A percentile compares a stretch with the other conserved stretches of the same genome.
Evolutionary conservation across 257 asterid genomes (phyloP).

Genomic region (Solanum ossicruentum): DNA sequence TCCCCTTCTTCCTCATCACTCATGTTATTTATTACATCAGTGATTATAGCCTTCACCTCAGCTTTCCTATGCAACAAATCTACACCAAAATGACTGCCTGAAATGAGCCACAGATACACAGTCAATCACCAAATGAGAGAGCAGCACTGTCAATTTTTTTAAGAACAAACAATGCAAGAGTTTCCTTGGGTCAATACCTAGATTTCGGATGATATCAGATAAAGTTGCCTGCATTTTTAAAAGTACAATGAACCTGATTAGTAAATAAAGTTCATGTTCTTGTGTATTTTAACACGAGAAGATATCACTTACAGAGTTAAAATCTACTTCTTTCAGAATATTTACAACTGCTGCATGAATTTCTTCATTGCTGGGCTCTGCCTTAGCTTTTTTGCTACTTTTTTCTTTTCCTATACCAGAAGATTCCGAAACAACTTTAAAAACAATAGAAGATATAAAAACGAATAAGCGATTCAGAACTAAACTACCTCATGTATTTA

Average conservation of each 20-base stretch:
- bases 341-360: slow-evolving; percentile 47
- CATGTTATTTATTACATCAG: slow-evolving; percentile 82
- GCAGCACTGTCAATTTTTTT: not conserved
- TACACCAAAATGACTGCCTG: slow-evolving; percentile 53
- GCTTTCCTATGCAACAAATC: slow-evolving; percentile 63
- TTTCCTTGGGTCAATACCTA: slow-evolving; percentile 29
- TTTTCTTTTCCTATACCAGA: slow-evolving; percentile 29
- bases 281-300: not conserved
- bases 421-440: not conserved
- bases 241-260: not conserved
- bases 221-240: slow-evolving; percentile 68
- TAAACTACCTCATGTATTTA: not conserved
- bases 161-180: not conserved
- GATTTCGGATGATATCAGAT: slow-evolving; percentile 72
- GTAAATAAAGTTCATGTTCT: not conserved
- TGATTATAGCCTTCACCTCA: slow-evolving; percentile 68
- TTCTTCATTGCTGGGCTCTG: slow-evolving; percentile 63
- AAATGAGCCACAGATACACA: not conserved
- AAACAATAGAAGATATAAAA: not conserved
- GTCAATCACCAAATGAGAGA: not conserved
- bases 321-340: slow-evolving; percentile 81
- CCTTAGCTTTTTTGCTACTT: slow-evolving; percentile 9
- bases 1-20: slow-evolving; percentile 73
- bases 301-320: slow-evolving; percentile 55
- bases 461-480: not conserved